phyloP scores from a whole-genome alignment of 371 early-diverging fungal genomes.

The Rhizopus stolonifer region DNA sequence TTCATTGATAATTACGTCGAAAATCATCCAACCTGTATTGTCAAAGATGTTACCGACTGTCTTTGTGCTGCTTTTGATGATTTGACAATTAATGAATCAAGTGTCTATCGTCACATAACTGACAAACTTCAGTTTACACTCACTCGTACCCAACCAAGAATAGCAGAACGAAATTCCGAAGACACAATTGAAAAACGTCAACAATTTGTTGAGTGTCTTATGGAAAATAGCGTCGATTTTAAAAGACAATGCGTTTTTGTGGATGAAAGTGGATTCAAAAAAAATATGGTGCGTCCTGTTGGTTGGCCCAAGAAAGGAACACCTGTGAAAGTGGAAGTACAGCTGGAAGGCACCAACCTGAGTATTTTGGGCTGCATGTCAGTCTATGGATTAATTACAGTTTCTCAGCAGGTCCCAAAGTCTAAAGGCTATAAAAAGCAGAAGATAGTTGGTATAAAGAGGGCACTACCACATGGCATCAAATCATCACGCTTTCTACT shows the following conservation, averaged over 20 bases:
- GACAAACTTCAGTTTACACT: no score
- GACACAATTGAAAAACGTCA: neutral
- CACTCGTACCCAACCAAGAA: neutral
- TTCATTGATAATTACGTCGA: slow-evolving; percentile 8
- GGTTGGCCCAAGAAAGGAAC: slow-evolving; percentile 11
- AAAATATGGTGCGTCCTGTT: slow-evolving; percentile 2
- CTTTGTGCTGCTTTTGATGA: slow-evolving; percentile 11
- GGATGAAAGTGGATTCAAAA: slow-evolving; percentile 1
- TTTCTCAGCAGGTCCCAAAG: slow-evolving; percentile 16
- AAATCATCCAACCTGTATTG: slow-evolving; percentile 10
- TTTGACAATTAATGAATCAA: slow-evolving; percentile 9
- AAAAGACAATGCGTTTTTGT: neutral
- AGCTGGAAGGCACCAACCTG: slow-evolving; percentile 11
- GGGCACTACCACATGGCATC: slow-evolving; percentile 6
- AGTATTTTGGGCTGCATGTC: slow-evolving; percentile 11
- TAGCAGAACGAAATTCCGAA: slow-evolving; percentile 3
- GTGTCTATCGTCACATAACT: no score
- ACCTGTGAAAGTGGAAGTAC: slow-evolving; percentile 17
- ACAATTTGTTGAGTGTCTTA: slow-evolving; percentile 1
- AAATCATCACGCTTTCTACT: neutral
- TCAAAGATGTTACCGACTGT: slow-evolving; percentile 12
- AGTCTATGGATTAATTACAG: slow-evolving; percentile 11
- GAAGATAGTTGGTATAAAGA: slow-evolving; percentile 12
- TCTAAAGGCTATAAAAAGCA: neutral
- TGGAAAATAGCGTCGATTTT: neutral